phyloP scores from a whole-genome alignment of 768 basidiomycete species.

The Mycena chlorophos region DNA sequence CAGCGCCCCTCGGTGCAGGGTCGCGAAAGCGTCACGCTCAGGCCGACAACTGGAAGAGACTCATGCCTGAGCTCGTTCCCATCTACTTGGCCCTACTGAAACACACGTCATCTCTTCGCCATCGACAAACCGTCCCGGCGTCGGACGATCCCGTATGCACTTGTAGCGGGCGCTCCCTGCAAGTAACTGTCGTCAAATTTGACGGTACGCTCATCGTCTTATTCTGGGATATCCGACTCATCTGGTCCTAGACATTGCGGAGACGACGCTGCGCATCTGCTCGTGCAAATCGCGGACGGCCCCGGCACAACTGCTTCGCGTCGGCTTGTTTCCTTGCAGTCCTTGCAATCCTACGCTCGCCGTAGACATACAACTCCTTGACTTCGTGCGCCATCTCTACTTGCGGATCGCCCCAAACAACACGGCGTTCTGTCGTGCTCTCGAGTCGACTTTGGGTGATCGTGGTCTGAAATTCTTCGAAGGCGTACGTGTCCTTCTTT shows the following conservation, averaged over 20 bases:
- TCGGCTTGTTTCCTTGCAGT: constrained; percentile 30
- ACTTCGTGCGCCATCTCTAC: constrained; percentile 30
- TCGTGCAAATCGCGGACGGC: constrained; percentile 12
- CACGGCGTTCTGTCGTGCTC: constrained; percentile 29
- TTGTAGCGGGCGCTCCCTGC: background rate
- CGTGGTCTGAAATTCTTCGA: constrained; percentile 4
- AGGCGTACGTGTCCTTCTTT: background rate
- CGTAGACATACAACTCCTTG: constrained; percentile 31
- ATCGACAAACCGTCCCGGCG: background rate
- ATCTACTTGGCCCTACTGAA: background rate
- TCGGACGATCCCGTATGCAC: background rate
- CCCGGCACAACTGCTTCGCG: constrained; percentile 17
- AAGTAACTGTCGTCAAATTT: background rate
- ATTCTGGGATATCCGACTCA: background rate
- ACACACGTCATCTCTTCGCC: background rate
- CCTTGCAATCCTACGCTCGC: constrained; percentile 32
- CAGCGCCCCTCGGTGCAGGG: background rate
- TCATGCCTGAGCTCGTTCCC: background rate
- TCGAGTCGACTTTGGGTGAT: constrained; percentile 26
- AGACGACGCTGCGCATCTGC: constrained; percentile 16
- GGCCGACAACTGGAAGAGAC: background rate
- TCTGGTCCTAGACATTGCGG: background rate
- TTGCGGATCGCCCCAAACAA: constrained; percentile 28
- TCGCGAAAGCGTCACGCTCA: background rate
- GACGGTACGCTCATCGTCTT: background rate